These are phyloP conservation scores for Physocladia obscura DNA, from an alignment of 192 early-diverging fungal genomes.

Conservation along the genomic window DNA sequence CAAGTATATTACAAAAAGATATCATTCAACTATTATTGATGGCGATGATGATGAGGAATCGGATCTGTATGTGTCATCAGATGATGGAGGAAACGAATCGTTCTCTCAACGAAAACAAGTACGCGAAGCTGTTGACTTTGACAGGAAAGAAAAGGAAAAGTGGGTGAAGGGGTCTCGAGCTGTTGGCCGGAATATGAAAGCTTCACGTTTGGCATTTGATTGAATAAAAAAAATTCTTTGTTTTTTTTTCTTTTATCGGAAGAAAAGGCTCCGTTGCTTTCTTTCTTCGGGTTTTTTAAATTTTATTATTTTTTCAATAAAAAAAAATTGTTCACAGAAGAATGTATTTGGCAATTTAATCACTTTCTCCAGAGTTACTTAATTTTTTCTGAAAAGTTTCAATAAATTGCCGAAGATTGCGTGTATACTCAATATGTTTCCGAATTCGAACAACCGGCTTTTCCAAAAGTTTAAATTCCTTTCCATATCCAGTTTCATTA, in stretches of 20 bases:
- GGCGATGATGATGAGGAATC: constrained; percentile 16
- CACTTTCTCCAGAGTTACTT: too few relatives aligned
- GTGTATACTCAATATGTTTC: too few relatives aligned
- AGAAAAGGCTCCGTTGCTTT: too few relatives aligned
- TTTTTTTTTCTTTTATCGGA: background rate
- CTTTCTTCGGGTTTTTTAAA: background rate
- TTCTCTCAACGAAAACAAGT: constrained; percentile 2
- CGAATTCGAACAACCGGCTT: too few relatives aligned
- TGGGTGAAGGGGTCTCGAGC: constrained; percentile 34
- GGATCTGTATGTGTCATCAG: background rate
- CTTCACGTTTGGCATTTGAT: background rate
- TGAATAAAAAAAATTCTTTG: too few relatives aligned
- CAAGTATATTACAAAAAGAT: constrained; percentile 39
- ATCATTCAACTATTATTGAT: background rate
- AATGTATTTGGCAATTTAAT: too few relatives aligned
- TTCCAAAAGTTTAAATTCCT: too few relatives aligned
- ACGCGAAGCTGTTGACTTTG: constrained; percentile 29
- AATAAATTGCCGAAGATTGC: too few relatives aligned
- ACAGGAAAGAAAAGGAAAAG: constrained; percentile 45
- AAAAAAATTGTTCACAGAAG: too few relatives aligned
- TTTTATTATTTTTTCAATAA: too few relatives aligned
- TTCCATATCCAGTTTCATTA: too few relatives aligned
- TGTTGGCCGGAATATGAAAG: constrained; percentile 40
- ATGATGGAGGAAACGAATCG: constrained; percentile 9
- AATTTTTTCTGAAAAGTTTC: too few relatives aligned